Base-by-base conservation (phyloP, 805 yeast genomes). In the Starmerella lactis-condensi region DNA sequence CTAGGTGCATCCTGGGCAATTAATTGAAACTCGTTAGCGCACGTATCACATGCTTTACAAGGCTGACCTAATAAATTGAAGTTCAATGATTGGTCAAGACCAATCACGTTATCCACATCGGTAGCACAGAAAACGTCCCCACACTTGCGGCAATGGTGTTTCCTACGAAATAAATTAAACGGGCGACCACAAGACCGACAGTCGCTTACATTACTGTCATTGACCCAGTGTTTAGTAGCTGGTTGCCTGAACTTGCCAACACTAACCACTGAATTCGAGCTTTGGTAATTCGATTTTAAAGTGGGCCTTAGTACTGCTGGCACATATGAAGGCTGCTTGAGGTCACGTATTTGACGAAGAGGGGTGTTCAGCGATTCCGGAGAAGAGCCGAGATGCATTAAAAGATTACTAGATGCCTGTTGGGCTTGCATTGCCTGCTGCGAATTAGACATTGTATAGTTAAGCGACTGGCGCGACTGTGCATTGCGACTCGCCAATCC, bases 61-160 rank as follows among this genome's bases (percentile, higher is more conserved):
- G 74, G 55, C 10, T 67, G 58, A 3, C 85, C 85, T 31, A 69
- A 56, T 5, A 76, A 72, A 14, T 74, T 79, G 33, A 74, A 67
- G 38, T 49, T 47, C 35, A 54, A 48, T 30, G 43, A 37, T 32
- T 50, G 43, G 69, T 22, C 89, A 69, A 53, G 66, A 50, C 45
- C 63, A 57, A 48, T 71, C 58, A 47, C 68, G 58, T 54, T 70
- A 61, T 39, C 67, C 50, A 56, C 62, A 51, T 78, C 83, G 37
- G 65, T 69, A 21, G 69, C 67, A 51, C 92, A 77, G 46, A 68
- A 77, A 14, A 77, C 67, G 24, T 75, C 79, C 22, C 92, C 92
- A 52, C 92, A 77, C 48, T 73, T 72, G 32, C 92, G 65, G 50
- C 92, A 77, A 56, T 77, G 92, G 48, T 77, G 92, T 40, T 72